Percentiles rank a stretch among this genome's conserved stretches.
phyloP scores from a whole-genome alignment of 768 basidiomycete species.

The Tricholoma bakamatsutake region DNA sequence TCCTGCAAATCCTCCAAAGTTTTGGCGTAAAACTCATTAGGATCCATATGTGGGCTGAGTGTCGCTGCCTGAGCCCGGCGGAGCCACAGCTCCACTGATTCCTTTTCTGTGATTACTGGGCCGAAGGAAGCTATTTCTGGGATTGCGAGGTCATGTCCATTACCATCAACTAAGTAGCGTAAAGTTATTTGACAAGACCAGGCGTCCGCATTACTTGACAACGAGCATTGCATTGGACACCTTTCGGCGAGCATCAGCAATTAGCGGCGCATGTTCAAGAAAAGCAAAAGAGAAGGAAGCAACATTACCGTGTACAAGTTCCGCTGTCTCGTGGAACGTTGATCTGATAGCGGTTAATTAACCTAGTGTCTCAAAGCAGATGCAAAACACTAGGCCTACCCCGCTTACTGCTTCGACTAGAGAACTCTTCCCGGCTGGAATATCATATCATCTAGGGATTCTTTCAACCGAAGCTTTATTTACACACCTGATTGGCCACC shows the following conservation, averaged over 20 bases:
- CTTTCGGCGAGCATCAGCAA: slow-evolving; percentile 18
- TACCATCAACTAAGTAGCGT: slow-evolving; percentile 14
- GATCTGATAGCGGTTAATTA: slow-evolving; percentile 31
- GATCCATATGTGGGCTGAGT: slow-evolving; percentile 35
- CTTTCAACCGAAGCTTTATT: slow-evolving; percentile 19
- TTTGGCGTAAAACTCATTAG: slow-evolving; percentile 19
- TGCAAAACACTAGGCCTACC: slow-evolving; percentile 24
- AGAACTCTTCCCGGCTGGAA: slow-evolving; percentile 52
- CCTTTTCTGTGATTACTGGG: slow-evolving; percentile 29
- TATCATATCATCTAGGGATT: slow-evolving; percentile 19
- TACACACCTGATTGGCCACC: slow-evolving; percentile 22
- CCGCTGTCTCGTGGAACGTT: slow-evolving; percentile 57
- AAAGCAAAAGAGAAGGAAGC: neutral
- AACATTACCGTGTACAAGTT: slow-evolving; percentile 47
- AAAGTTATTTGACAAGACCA: slow-evolving; percentile 45
- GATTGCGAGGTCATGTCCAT: slow-evolving; percentile 19
- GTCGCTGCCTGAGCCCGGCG: slow-evolving; percentile 57
- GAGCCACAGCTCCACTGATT: slow-evolving; percentile 44
- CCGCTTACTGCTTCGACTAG: slow-evolving; percentile 53
- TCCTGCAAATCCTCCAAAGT: slow-evolving; percentile 19
- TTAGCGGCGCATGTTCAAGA: neutral
- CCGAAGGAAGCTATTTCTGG: slow-evolving; percentile 33
- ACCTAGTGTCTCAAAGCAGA: neutral
- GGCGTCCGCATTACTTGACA: slow-evolving; percentile 31
- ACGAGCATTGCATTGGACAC: slow-evolving; percentile 49